Base-by-base conservation (phyloP, 306 rosid species). In the Clitoria ternatea region DNA sequence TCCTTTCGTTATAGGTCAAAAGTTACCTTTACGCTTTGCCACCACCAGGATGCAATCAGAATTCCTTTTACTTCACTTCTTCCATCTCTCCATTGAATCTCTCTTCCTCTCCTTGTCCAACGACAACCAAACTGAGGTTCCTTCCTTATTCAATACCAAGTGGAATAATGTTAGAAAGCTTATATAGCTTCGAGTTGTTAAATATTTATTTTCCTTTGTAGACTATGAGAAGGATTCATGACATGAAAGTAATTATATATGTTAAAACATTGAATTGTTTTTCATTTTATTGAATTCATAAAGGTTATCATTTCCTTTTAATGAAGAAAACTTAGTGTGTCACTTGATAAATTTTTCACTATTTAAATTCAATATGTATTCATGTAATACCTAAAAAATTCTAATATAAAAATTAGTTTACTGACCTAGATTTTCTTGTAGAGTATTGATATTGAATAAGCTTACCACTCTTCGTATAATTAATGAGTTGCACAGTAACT, bases 401-500 rank as follows among this genome's bases (percentile, higher is more conserved):
- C 7, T 30, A 66, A 13, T 47, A 2, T 19, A 19, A 49, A 40
- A n/a, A 27, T 76, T 49, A 47, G 3, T 47, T 26, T 17, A 42
- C 0, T 59, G 40, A 39, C 56, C 10, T 29, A 15, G 19, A 8
- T 18, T 49, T 36, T 4, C 33, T 44, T 20, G 15, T 13, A 37
- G 56, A 35, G 47, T 49, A 5, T 22, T 6, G 17, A 62, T n/a
- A n/a, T n/a, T n/a, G n/a, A n/a, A 77, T 36, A 65, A 74, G 49
- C 87, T 47, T 79, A 94, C 98, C 98, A 19, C 78, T 89, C 85
- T 90, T 94, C 3, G 98, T 84, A 77, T 94, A 94, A 86, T 94
- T 94, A 52, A 94, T 94, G 19, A 94, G 94, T 62, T 94, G 98
- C 43, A 94, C 98, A 0, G 98, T 90, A 64, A 94, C 94, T n/a